Evolutionary conservation across 2,329 filamentous ascomycete genomes (phyloP).

Genomic region (Aspergillus alliaceus): DNA sequence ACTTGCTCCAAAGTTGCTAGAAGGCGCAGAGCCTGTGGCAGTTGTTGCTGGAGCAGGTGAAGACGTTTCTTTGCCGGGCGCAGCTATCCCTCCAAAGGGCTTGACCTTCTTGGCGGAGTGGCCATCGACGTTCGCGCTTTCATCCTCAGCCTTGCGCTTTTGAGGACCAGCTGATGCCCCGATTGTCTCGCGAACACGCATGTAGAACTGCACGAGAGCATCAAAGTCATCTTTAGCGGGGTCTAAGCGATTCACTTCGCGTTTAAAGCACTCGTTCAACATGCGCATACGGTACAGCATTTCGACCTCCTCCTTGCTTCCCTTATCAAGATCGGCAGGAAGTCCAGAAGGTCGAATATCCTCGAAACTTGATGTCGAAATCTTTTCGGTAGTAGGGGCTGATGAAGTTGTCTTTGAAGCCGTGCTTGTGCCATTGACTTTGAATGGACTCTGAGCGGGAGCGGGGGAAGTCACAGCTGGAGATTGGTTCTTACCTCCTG

Average conservation of each 20-base stretch:
- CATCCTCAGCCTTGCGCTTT: constrained; percentile 30
- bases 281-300: constrained; percentile 30
- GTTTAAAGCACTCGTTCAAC: constrained; percentile 38
- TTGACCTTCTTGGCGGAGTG: constrained; percentile 25
- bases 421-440: constrained; percentile 12
- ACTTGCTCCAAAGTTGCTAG: constrained; percentile 20
- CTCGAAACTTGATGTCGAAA: constrained; percentile 5
- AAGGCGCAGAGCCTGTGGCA: constrained; percentile 9
- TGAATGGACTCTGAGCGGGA: constrained; percentile 12
- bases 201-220: constrained; percentile 37
- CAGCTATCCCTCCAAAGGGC: constrained; percentile 7
- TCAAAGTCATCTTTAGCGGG: constrained; percentile 37
- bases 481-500: constrained; percentile 8
- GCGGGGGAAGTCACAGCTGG: constrained; percentile 4
- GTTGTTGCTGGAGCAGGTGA: constrained; percentile 1
- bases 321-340: constrained; percentile 17
- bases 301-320: constrained; percentile 20
- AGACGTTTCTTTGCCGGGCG: neutral
- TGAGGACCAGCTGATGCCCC: constrained; percentile 32
- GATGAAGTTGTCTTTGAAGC: constrained; percentile 1
- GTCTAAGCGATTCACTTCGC: constrained; percentile 30
- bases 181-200: constrained; percentile 38
- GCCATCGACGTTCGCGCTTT: constrained; percentile 13
- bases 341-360: constrained; percentile 18
- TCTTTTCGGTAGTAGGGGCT: constrained; percentile 1